A percentile compares a stretch with the other conserved stretches of the same genome.
Evolutionary conservation across 2,329 filamentous ascomycete genomes (phyloP).

Genomic region (Penicillium glabrum): DNA sequence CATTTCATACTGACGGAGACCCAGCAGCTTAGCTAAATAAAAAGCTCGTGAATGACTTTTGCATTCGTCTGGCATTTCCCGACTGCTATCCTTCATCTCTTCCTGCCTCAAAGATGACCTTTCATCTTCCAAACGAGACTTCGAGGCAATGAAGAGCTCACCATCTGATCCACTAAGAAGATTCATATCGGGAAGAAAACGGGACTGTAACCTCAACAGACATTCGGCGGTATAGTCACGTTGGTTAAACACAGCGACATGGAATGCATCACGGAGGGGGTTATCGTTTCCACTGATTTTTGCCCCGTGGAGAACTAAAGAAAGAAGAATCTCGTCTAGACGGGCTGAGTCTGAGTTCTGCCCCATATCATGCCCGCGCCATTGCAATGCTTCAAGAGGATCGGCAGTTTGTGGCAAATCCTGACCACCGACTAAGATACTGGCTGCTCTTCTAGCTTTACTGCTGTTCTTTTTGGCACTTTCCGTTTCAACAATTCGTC

Average conservation of each 20-base stretch:
- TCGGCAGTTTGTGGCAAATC: background rate
- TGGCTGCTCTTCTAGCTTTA: background rate
- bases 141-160: background rate
- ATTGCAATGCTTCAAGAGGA: background rate
- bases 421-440: background rate
- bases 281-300: background rate
- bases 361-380: background rate
- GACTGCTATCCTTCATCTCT: background rate
- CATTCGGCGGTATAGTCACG: background rate
- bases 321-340: background rate
- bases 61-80: accelerated
- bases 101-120: background rate
- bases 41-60: background rate
- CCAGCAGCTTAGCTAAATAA: background rate
- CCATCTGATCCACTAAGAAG: background rate
- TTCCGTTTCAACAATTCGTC: background rate
- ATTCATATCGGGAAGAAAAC: background rate
- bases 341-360: background rate
- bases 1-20: background rate
- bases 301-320: background rate
- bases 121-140: background rate
- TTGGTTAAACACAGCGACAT: background rate
- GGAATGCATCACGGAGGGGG: background rate
- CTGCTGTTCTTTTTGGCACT: background rate
- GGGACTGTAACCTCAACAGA: background rate